Evolutionary conservation across 192 early-diverging fungal genomes (phyloP).

Genomic region (Backusella westeae): DNA sequence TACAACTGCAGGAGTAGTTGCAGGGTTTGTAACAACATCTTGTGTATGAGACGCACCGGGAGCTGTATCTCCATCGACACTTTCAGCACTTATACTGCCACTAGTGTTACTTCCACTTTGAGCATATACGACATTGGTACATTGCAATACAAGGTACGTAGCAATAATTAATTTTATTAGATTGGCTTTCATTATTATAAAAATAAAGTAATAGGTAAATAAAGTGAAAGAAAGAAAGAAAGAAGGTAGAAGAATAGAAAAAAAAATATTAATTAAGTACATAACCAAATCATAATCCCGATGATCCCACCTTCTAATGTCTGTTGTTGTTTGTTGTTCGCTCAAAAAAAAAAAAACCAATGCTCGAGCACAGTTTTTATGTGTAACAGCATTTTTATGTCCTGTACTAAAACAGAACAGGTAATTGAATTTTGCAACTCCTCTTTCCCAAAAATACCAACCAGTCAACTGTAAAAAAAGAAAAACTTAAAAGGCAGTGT

Average conservation of each 20-base stretch:
- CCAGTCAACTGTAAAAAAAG: not conserved
- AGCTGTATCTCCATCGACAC: not conserved
- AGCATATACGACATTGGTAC: not conserved
- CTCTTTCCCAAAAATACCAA: not conserved
- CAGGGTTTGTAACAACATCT: not conserved
- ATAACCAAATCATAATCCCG: not conserved
- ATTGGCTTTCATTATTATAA: not conserved
- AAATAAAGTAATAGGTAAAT: not conserved
- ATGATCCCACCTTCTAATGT: not conserved
- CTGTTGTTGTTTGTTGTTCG: not conserved
- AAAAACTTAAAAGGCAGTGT: not conserved
- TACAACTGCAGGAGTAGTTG: not conserved
- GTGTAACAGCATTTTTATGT: not conserved
- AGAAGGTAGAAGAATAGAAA: not conserved
- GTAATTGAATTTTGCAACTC: not conserved
- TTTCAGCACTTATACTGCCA: not conserved
- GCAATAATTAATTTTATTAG: slow-evolving; percentile 6
- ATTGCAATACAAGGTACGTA: not conserved
- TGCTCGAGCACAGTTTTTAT: not conserved
- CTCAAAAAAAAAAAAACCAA: not conserved
- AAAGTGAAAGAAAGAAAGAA: not conserved
- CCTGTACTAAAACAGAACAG: not conserved
- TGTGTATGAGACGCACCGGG: not conserved
- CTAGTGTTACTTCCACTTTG: not conserved
- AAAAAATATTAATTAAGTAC: not conserved